Conservation (phyloP, 768 basidiomycete genomes). For the Termitomyces sp. region DNA sequence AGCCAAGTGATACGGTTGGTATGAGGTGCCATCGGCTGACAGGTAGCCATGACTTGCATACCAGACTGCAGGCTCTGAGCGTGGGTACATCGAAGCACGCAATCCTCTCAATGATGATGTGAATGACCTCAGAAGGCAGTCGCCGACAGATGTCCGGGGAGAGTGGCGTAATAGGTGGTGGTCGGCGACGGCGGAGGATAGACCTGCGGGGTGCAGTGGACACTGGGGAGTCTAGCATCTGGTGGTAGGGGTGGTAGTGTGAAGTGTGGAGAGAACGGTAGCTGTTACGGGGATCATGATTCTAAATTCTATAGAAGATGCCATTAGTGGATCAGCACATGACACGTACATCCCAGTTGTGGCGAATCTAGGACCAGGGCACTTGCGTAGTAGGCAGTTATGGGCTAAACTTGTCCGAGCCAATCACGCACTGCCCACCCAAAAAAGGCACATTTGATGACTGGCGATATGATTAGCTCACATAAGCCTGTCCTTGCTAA, state of each 20-base stretch:
- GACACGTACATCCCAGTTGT: constrained; percentile 10
- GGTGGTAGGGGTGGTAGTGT: constrained; percentile 7
- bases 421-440: constrained; percentile 3
- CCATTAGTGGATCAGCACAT: constrained; percentile 17
- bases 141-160: constrained; percentile 10
- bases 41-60: constrained; percentile 15
- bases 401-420: constrained; percentile 6
- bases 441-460: constrained; percentile 3
- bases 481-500: too few species aligned
- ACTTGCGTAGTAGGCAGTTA: constrained; percentile 7
- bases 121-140: constrained; percentile 15
- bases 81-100: constrained; percentile 14
- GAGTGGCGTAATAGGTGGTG: constrained; percentile 14
- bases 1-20: constrained; percentile 11
- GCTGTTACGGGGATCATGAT: constrained; percentile 14
- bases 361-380: constrained; percentile 9
- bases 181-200: constrained; percentile 16
- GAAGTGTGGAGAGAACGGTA: constrained; percentile 1
- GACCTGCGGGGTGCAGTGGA: constrained; percentile 13
- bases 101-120: constrained; percentile 15
- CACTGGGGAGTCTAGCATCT: constrained; percentile 2
- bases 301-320: constrained; percentile 11
- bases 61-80: constrained; percentile 13
- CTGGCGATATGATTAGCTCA: neutral
- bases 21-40: constrained; percentile 13